These are phyloP conservation scores for Trypanosoma grayi DNA, from an alignment of 208 protist species.

Conservation along the genomic window DNA sequence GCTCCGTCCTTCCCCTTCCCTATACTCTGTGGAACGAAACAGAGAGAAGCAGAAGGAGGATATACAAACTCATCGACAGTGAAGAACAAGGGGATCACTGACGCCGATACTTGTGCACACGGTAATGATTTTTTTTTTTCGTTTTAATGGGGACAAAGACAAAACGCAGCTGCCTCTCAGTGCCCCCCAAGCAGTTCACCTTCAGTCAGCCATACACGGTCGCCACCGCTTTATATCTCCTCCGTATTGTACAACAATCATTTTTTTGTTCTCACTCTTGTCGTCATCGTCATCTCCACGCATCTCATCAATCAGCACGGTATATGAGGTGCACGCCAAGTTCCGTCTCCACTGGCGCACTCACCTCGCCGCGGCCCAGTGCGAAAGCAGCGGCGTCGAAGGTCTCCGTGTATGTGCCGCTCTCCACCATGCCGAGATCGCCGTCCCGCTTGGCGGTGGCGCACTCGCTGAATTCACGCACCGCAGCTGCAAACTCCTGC, in stretches of 20 bases:
- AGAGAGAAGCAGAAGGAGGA: not conserved
- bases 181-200: no score
- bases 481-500: conserved; percentile 55
- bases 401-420: conserved; percentile 60
- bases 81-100: no score
- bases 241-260: no score
- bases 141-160: no score
- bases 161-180: no score
- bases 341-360: conserved; percentile 67
- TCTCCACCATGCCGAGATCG: conserved; percentile 73
- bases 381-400: conserved; percentile 73
- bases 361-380: conserved; percentile 57
- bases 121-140: no score
- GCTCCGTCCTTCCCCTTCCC: not conserved
- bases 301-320: conserved; percentile 44
- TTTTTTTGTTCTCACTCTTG: no score
- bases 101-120: no score
- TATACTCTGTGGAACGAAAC: not conserved
- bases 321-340: conserved; percentile 83
- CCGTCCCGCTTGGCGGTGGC: conserved; percentile 54
- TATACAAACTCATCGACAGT: no score
- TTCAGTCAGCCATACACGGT: no score
- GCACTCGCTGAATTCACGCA: conserved; percentile 72
- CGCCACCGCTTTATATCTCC: no score
- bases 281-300: not conserved